These are phyloP conservation scores for Phytopythium ostracodes DNA, from an alignment of 352 stramenopile genomes.

Conservation along the genomic window DNA sequence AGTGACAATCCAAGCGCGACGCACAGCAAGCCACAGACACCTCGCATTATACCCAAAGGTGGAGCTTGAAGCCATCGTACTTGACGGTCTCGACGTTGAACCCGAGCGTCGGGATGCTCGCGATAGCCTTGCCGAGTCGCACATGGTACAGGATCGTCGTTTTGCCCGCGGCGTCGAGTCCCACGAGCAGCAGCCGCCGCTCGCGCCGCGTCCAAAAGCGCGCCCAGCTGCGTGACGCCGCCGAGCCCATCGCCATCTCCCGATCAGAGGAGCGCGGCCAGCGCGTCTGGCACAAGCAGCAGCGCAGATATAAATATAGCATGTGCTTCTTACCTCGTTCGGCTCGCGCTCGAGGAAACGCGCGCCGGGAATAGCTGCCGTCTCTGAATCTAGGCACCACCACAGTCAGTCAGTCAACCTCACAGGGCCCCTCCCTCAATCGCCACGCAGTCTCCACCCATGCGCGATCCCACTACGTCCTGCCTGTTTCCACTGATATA, in stretches of 20 bases:
- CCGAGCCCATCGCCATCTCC: slow-evolving; percentile 62
- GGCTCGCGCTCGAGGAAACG: neutral
- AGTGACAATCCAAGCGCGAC: neutral
- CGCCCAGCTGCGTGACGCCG: slow-evolving; percentile 56
- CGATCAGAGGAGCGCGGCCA: neutral
- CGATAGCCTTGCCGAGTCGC: slow-evolving; percentile 67
- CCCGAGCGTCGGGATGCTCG: slow-evolving; percentile 74
- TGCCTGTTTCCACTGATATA: slow-evolving; percentile 1
- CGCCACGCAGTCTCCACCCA: too few relatives aligned
- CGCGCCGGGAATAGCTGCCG: neutral
- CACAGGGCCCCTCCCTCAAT: too few relatives aligned
- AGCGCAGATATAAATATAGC: slow-evolving; percentile 6
- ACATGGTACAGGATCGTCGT: slow-evolving; percentile 83
- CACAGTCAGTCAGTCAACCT: neutral
- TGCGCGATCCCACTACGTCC: neutral
- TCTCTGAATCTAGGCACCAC: neutral
- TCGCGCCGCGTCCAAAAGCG: slow-evolving; percentile 80
- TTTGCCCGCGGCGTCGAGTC: slow-evolving; percentile 73
- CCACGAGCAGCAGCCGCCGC: slow-evolving; percentile 68
- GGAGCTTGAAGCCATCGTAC: slow-evolving; percentile 68
- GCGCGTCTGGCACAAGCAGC: too few relatives aligned
- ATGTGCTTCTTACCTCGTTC: neutral
- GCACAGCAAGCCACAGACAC: neutral
- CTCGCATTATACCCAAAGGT: slow-evolving; percentile 60
- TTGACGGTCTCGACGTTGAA: slow-evolving; percentile 84